Conservation (phyloP, 176 grass and related monocot species). For the Oryza australiensis region DNA sequence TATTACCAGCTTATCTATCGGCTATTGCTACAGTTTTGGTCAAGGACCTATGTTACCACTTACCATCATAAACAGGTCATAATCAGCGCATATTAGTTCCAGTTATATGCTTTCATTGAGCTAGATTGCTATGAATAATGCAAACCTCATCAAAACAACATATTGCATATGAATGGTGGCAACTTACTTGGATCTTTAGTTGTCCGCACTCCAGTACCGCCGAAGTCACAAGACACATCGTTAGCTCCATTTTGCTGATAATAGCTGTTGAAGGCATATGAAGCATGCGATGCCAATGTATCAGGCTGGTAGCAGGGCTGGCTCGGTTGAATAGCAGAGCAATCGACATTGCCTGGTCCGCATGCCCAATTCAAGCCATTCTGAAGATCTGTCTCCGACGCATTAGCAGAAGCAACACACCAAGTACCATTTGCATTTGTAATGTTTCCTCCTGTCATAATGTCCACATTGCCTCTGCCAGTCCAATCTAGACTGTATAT, state of each 20-base stretch:
- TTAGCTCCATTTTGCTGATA: conserved; percentile 91
- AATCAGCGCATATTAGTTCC: not conserved
- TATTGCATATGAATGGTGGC: not conserved
- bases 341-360: conserved; percentile 88
- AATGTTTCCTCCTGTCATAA: conserved; percentile 80
- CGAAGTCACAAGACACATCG: conserved; percentile 83
- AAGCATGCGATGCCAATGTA: conserved; percentile 79
- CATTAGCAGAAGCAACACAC: conserved; percentile 87
- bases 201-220: conserved; percentile 65
- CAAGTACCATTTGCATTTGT: conserved; percentile 80
- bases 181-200: conserved; percentile 92
- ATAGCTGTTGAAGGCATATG: conserved; percentile 85
- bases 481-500: conserved; percentile 96
- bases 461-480: conserved; percentile 83
- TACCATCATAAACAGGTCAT: not conserved
- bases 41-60: not conserved
- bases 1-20: not conserved
- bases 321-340: conserved; percentile 93
- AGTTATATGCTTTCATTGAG: not conserved
- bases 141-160: not conserved
- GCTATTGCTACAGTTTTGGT: not conserved
- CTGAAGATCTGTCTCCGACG: conserved; percentile 67
- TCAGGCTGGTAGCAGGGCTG: conserved; percentile 92
- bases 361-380: conserved; percentile 97
- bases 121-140: not conserved